Percentiles rank a stretch among this genome's conserved stretches.
These are phyloP conservation scores for Aspergillus sclerotiicarbonarius DNA, from an alignment of 495 filamentous ascomycete species.

Conservation along the genomic window DNA sequence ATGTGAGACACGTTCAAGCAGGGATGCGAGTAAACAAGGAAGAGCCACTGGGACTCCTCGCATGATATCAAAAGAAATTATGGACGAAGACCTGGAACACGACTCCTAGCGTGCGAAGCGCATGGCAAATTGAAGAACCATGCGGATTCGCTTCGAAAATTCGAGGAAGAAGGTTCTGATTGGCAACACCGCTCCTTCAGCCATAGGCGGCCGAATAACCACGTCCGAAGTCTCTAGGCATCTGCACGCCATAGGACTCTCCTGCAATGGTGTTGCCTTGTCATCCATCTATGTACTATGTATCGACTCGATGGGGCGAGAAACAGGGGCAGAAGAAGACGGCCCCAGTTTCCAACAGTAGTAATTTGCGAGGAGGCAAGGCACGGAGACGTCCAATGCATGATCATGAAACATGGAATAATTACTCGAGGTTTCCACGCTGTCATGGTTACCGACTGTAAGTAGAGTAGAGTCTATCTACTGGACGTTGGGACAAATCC, in stretches of 20 bases:
- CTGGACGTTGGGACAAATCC: not conserved
- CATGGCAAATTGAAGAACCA: constrained; percentile 1
- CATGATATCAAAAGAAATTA: constrained; percentile 6
- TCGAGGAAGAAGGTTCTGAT: not conserved
- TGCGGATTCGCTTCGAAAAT: constrained; percentile 2
- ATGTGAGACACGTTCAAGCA: constrained; percentile 5
- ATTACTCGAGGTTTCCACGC: not conserved
- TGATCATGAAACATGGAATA: not conserved
- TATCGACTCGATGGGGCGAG: not conserved
- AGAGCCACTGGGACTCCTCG: constrained; percentile 1
- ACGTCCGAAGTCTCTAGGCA: not conserved
- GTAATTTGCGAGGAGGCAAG: not conserved
- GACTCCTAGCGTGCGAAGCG: constrained; percentile 5
- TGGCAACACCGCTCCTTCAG: constrained; percentile 1
- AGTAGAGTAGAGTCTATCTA: not conserved
- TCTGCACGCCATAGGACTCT: not conserved
- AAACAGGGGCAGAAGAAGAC: not conserved
- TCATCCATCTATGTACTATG: not conserved
- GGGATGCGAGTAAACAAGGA: constrained; percentile 1
- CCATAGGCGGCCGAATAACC: not conserved
- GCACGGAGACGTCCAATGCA: not conserved
- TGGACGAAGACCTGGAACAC: not conserved
- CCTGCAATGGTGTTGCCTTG: not conserved
- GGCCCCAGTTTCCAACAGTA: not conserved
- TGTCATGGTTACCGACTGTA: not conserved